Evolutionary conservation across 805 yeast species (phyloP), one percentile per base, ranked within the genome.

Genomic region (Metschnikowia orientalis): DNA sequence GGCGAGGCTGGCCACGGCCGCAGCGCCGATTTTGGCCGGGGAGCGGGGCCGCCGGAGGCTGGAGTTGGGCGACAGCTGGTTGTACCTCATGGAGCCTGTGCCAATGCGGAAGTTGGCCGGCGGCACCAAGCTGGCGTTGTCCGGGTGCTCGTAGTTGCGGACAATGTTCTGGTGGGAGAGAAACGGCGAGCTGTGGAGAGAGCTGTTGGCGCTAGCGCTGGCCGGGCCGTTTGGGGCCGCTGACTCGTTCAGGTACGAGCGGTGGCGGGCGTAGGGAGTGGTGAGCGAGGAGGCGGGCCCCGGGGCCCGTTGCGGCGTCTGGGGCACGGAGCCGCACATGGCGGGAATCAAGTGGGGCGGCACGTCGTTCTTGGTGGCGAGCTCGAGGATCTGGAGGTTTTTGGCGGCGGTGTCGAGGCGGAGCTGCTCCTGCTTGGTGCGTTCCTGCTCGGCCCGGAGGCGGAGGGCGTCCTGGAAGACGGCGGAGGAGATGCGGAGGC

Each of bases 401-500:
- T 73, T 70, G 25, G 71, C 70, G 16, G 81, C 65, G 24, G 71
- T 60, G 51, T 88, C 95, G 13, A 80, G 61, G 34, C 70, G 72
- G 53, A 82, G 81, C 45, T 67, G 79, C 44, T 82, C 92, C 54
- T 88, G 95, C 44, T 81, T 81, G 2, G 96, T 81, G 26, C 72
- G 68, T 53, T 89, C 96, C 50, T 82, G 90, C 52, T 86, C 88
- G 3, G 75, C 55, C 32, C 77, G 68, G 18, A 81, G 67, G 20
- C 69, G 67, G 22, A 86, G 57, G 0, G 87, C 79, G 42, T 73
- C 75, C 16, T 65, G 54, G 18, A 79, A 65, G 3, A 87, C 70
- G 6, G 67, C 63, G 34, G 81, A 82, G 6, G 80, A 61, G 47
- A 63, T 69, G 1, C 78, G 76, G 73, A 81, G 77, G 21, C 60